Evolutionary conservation across 306 rosid species (phyloP), one percentile per base, ranked within the genome.

Genomic region (Amphicarpaea edgeworthii): DNA sequence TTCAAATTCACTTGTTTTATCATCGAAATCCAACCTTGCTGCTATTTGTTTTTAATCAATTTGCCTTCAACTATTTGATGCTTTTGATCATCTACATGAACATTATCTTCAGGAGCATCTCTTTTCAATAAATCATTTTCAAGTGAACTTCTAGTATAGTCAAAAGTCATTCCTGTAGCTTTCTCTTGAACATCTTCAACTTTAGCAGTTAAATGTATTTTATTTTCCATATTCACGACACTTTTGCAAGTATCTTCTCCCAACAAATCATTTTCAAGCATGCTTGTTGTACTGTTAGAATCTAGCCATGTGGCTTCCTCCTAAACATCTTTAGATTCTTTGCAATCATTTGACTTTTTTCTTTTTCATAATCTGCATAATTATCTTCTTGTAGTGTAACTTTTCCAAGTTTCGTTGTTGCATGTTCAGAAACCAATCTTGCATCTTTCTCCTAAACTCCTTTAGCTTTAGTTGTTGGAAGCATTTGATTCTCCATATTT

Each of bases 351-450:
- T 67, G 70, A 60, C 74, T 78, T 62, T 73, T 53, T 41, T 34
- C 87, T 54, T 86, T 59, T 11, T 19, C 58, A 43, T 43, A 75
- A 32, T 72, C 87, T 19, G 1, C 76, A 53, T 7, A 55, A 77
- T 12, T 37, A 46, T 77, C 81, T 64, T 82, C 83, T 47, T 58
- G 72, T 40, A 64, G 20, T 63, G 68, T 42, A 1, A 68, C 65
- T 51, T 79, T 71, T 23, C 61, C 83, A 75, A 50, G 84, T 72
- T 86, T 86, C 68, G 59, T 8, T 72, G 66, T 26, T 60, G 26
- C 12, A 41, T 42, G 15, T 10, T 73, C 66, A 59, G 80, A 53
- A 72, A 14, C 79, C 42, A 26, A 3, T 23, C 12, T 47, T 21
- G 3, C 6, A 24, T 2, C 55, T 51, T 68, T 37, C 49, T 72